phyloP scores from a whole-genome alignment of 305 asterid genomes.

The Fraxinus velutina region DNA sequence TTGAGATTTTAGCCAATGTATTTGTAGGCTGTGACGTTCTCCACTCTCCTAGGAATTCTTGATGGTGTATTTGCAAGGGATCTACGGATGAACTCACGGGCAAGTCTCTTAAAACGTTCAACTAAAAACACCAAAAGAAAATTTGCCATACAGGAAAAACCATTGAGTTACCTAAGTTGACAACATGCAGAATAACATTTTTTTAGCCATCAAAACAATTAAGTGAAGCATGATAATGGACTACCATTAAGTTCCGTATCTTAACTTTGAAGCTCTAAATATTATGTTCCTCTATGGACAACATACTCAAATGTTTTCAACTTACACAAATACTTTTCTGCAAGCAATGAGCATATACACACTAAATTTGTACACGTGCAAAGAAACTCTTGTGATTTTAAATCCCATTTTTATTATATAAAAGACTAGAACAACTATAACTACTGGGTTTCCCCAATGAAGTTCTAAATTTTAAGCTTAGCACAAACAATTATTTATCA shows the following conservation, averaged over 20 bases:
- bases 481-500: background rate
- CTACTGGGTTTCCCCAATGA: background rate
- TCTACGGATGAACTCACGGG: slow-evolving; percentile 35
- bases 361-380: background rate
- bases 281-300: background rate
- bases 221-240: slow-evolving; percentile 4
- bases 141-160: slow-evolving; percentile 18
- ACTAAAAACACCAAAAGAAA: slow-evolving; percentile 36
- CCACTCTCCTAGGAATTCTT: slow-evolving; percentile 40
- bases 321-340: background rate
- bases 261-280: background rate
- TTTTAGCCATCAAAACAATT: background rate
- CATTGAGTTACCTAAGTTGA: background rate
- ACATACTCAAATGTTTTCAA: slow-evolving; percentile 11
- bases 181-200: background rate
- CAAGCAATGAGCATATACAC: background rate
- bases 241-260: background rate
- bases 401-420: background rate
- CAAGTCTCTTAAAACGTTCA: slow-evolving; percentile 34
- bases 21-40: slow-evolving; percentile 33
- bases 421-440: background rate
- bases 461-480: background rate
- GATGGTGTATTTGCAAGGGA: slow-evolving; percentile 36
- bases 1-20: slow-evolving; percentile 27
- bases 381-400: background rate